phyloP scores from a whole-genome alignment of 306 rosid species.

The Ceratonia siliqua region DNA sequence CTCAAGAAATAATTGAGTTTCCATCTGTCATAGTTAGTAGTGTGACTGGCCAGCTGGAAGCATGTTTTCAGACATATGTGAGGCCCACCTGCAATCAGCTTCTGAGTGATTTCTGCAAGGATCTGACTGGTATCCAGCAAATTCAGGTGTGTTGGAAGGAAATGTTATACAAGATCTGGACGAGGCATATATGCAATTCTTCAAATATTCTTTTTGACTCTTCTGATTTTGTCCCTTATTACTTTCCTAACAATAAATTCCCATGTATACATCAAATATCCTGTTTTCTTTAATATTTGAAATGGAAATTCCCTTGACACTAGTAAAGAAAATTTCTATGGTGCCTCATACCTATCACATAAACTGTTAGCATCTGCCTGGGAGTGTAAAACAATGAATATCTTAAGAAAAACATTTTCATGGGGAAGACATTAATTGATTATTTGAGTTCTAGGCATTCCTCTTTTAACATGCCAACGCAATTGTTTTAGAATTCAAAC shows the following conservation, averaged over 20 bases:
- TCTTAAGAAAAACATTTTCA: conserved; percentile 16
- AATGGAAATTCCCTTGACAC: conserved; percentile 1
- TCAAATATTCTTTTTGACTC: neutral
- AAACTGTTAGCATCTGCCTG: conserved; percentile 4
- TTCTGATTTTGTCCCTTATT: neutral
- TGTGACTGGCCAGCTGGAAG: conserved; percentile 87
- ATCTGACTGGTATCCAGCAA: conserved; percentile 93
- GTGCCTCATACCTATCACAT: neutral
- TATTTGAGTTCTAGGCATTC: neutral
- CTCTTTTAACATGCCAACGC: neutral
- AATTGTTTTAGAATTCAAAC: too few species aligned
- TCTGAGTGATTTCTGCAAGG: conserved; percentile 89
- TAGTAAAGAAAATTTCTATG: conserved; percentile 1
- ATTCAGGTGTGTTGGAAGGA: conserved; percentile 70
- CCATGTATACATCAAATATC: conserved; percentile 11
- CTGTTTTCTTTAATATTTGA: conserved; percentile 17
- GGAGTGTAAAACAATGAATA: too few species aligned
- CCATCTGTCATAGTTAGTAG: conserved; percentile 95
- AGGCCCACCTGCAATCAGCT: conserved; percentile 85
- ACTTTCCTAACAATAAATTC: neutral
- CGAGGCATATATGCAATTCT: conserved; percentile 6
- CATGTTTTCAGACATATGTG: conserved; percentile 91
- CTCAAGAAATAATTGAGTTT: conserved; percentile 94
- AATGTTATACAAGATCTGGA: neutral
- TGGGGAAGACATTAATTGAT: neutral